Evolutionary conservation across 2,329 filamentous ascomycete genomes (phyloP).

Genomic region (Penicillium sclerotiorum): DNA sequence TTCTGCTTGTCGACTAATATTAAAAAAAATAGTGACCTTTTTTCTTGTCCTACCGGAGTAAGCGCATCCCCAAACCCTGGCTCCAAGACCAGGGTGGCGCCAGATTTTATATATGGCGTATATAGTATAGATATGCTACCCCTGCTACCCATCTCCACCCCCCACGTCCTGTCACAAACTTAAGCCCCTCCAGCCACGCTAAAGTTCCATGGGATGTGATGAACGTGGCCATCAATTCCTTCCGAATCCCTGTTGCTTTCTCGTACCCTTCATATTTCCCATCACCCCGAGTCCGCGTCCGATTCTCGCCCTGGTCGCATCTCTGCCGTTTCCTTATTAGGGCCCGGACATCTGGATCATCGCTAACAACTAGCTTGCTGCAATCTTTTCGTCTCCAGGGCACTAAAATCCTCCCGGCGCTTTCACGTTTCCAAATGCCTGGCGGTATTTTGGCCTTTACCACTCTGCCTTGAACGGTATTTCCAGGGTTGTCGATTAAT

Average conservation of each 20-base stretch:
- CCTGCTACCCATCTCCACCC: slow-evolving; percentile 17
- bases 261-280: slow-evolving; percentile 13
- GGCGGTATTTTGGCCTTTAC: slow-evolving; percentile 14
- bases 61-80: slow-evolving; percentile 16
- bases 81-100: slow-evolving; percentile 13
- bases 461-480: slow-evolving; percentile 20
- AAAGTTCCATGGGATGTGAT: slow-evolving; percentile 24
- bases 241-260: slow-evolving; percentile 11
- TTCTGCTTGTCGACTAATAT: not conserved
- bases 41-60: slow-evolving; percentile 29
- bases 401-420: slow-evolving; percentile 16
- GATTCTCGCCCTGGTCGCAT: slow-evolving; percentile 18
- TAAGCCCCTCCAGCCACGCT: slow-evolving; percentile 27
- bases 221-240: slow-evolving; percentile 18
- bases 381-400: slow-evolving; percentile 11
- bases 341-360: slow-evolving; percentile 18
- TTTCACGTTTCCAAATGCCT: slow-evolving; percentile 21
- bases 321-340: slow-evolving; percentile 19
- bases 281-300: slow-evolving; percentile 10
- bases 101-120: slow-evolving; percentile 22
- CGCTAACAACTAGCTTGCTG: slow-evolving; percentile 13
- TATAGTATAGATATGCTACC: slow-evolving; percentile 17
- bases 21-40: slow-evolving; percentile 10
- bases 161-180: slow-evolving; percentile 24
- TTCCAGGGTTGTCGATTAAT: slow-evolving; percentile 23